These are phyloP conservation scores for Camelina sativa DNA, from an alignment of 345 rosid species.

Conservation along the genomic window DNA sequence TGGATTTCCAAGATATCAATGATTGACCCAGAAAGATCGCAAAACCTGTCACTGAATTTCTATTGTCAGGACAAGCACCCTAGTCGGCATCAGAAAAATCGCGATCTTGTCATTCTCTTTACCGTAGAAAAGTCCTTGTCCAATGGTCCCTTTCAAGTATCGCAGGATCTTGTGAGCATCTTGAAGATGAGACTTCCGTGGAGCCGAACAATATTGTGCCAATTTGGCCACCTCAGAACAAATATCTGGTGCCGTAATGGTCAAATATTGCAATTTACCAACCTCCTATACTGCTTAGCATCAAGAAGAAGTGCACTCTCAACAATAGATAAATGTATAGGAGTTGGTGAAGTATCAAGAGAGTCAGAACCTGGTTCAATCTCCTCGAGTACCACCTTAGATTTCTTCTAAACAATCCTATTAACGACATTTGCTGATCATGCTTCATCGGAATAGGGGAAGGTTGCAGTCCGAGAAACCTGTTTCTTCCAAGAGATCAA, in stretches of 20 bases:
- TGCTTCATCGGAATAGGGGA: not conserved
- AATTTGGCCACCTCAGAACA: not conserved
- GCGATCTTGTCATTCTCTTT: not conserved
- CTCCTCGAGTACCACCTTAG: too few relatives aligned
- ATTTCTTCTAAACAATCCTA: too few relatives aligned
- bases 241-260: not conserved
- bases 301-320: rapidly evolving
- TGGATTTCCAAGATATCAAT: not conserved
- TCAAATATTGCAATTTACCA: not conserved
- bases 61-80: not conserved
- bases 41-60: not conserved
- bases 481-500: not conserved
- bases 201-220: not conserved
- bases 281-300: rapidly evolving
- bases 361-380: too few relatives aligned
- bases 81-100: not conserved
- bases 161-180: not conserved
- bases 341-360: too few relatives aligned
- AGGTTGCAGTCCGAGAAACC: not conserved
- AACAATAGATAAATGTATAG: too few relatives aligned
- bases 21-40: not conserved
- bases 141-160: not conserved
- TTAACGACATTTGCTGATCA: not conserved
- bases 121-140: not conserved
- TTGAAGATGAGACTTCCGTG: not conserved